Conservation (phyloP, 1,284 basidiomycete genomes). For the Ceratobasidium sp. region DNA sequence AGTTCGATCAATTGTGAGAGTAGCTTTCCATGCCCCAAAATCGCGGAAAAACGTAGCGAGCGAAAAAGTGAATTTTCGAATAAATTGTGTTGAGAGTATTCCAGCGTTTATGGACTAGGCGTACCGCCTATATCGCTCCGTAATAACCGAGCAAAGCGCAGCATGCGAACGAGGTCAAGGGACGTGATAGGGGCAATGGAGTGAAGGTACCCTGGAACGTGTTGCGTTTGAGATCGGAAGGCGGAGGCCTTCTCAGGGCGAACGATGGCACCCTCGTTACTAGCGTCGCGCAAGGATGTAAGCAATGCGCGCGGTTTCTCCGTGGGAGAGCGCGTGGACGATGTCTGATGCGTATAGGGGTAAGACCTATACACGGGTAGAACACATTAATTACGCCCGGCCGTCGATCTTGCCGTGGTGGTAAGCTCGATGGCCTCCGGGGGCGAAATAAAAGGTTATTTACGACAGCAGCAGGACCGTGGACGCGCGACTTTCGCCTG, state of each 20-base stretch:
- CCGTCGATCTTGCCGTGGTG: slow-evolving; percentile 11
- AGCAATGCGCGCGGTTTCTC: slow-evolving; percentile 10
- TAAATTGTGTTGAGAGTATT: neutral
- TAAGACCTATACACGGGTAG: slow-evolving; percentile 10
- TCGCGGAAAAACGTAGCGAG: no score
- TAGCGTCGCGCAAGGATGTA: neutral
- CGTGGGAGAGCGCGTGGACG: neutral
- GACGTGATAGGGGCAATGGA: neutral
- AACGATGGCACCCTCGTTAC: neutral
- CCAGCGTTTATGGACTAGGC: slow-evolving; percentile 10
- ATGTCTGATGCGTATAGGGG: slow-evolving; percentile 14
- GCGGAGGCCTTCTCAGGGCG: slow-evolving; percentile 8
- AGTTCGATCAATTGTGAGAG: neutral
- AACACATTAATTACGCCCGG: slow-evolving; percentile 26
- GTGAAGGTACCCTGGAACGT: slow-evolving; percentile 33
- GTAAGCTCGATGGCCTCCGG: slow-evolving; percentile 2
- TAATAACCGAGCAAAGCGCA: slow-evolving; percentile 27
- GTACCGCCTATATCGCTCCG: slow-evolving; percentile 1
- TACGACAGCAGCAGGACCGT: neutral
- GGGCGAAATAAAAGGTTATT: slow-evolving; percentile 13
- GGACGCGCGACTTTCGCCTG: slow-evolving; percentile 28
- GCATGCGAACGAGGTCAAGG: neutral
- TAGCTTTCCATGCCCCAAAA: no score
- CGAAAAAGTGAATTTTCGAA: slow-evolving; percentile 8
- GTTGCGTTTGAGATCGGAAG: slow-evolving; percentile 1